Evolutionary conservation across 192 early-diverging fungal genomes (phyloP).

Genomic region (Backusella tarrabulga): DNA sequence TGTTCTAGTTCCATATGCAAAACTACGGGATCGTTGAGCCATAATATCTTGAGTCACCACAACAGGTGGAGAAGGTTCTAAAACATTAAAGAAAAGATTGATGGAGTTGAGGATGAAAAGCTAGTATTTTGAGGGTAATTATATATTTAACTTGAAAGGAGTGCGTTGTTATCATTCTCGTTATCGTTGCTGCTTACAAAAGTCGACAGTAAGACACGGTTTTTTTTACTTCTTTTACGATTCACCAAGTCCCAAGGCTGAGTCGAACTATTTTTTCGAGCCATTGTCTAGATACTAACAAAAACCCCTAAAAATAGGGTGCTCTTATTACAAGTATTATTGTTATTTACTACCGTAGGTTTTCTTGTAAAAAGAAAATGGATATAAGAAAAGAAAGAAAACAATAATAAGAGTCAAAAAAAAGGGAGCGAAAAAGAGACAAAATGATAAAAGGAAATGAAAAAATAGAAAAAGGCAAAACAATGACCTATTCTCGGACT

Average conservation of each 20-base stretch:
- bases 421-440: not conserved
- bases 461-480: constrained; percentile 8
- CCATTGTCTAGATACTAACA: constrained; percentile 4
- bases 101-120: not conserved
- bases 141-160: constrained; percentile 2
- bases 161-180: not conserved
- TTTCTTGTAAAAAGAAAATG: not conserved
- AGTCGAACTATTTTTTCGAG: not conserved
- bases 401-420: not conserved
- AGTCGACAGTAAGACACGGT: not conserved
- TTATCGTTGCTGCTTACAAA: not conserved
- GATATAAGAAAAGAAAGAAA: not conserved
- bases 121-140: not conserved
- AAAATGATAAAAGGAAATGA: not conserved
- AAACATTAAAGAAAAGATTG: not conserved
- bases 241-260: constrained; percentile 15
- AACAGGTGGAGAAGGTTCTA: constrained; percentile 11
- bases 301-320: not conserved
- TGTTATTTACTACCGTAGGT: not conserved
- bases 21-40: constrained; percentile 26
- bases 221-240: not conserved
- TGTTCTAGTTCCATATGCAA: constrained; percentile 23
- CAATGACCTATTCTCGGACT: constrained; percentile 14
- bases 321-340: not conserved
- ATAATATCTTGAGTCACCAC: constrained; percentile 14